A percentile compares a stretch with the other conserved stretches of the same genome.
phyloP scores from a whole-genome alignment of 352 stramenopile species.

The Phytophthora macrochlamydospora region DNA sequence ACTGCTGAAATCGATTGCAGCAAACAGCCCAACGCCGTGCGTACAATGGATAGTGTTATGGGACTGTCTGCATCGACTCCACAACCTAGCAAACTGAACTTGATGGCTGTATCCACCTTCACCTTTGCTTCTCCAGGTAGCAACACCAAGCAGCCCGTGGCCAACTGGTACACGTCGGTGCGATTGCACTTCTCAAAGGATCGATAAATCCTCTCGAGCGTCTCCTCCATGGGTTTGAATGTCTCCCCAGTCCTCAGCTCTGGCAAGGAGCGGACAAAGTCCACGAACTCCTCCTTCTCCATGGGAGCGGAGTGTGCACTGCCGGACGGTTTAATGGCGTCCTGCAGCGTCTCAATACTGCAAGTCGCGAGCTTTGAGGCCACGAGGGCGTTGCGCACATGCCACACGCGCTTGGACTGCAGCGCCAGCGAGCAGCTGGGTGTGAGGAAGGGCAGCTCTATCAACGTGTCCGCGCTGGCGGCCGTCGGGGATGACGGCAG shows the following conservation, averaged over 20 bases:
- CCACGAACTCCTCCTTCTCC: slow-evolving; percentile 63
- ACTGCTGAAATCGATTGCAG: slow-evolving; percentile 61
- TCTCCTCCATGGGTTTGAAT: slow-evolving; percentile 70
- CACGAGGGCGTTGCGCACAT: slow-evolving; percentile 74
- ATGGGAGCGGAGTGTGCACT: slow-evolving; percentile 21
- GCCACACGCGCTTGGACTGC: slow-evolving; percentile 71
- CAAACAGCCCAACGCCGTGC: slow-evolving; percentile 51
- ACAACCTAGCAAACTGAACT: slow-evolving; percentile 56
- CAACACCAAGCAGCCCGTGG: slow-evolving; percentile 57
- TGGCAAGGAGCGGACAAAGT: slow-evolving; percentile 59
- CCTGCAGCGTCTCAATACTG: slow-evolving; percentile 41
- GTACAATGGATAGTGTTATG: slow-evolving; percentile 45
- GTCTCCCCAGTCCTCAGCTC: slow-evolving; percentile 58
- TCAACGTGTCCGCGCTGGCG: slow-evolving; percentile 43
- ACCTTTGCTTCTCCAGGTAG: slow-evolving; percentile 53
- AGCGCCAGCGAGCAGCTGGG: slow-evolving; percentile 64
- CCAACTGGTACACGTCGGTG: slow-evolving; percentile 68
- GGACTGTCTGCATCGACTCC: slow-evolving; percentile 32
- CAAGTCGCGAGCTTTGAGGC: slow-evolving; percentile 61
- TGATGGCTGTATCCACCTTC: slow-evolving; percentile 64
- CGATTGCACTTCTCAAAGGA: slow-evolving; percentile 67
- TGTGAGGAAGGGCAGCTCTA: slow-evolving; percentile 67
- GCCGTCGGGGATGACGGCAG: slow-evolving; percentile 64
- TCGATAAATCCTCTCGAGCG: slow-evolving; percentile 65
- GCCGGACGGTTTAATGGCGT: slow-evolving; percentile 36